Evolutionary conservation across 2,329 filamentous ascomycete genomes (phyloP).

Genomic region (Penicillium sp.): DNA sequence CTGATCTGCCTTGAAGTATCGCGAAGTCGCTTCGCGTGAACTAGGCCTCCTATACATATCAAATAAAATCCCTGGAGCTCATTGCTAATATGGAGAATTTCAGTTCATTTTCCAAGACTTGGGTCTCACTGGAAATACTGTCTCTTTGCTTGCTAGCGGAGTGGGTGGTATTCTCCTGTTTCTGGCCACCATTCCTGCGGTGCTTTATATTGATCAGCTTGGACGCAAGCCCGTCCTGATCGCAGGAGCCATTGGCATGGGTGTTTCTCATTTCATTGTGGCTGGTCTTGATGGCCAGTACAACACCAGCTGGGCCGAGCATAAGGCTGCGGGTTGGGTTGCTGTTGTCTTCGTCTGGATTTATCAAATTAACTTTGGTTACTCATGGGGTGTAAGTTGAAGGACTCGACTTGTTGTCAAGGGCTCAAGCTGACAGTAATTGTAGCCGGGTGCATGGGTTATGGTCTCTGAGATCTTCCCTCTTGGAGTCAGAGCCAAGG

Average conservation of each 20-base stretch:
- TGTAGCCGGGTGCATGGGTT: background rate
- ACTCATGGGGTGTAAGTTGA: slow-evolving; percentile 12
- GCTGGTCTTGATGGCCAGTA: slow-evolving; percentile 17
- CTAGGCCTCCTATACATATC: background rate
- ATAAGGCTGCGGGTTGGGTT: slow-evolving; percentile 16
- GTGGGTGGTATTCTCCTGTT: slow-evolving; percentile 28
- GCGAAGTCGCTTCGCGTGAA: background rate
- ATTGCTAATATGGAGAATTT: background rate
- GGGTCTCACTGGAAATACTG: slow-evolving; percentile 25
- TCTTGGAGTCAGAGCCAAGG: background rate
- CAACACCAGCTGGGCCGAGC: slow-evolving; percentile 13
- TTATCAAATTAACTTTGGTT: slow-evolving; percentile 15
- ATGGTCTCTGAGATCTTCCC: background rate
- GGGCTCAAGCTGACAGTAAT: background rate
- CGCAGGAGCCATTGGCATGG: slow-evolving; percentile 15
- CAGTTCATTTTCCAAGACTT: slow-evolving; percentile 30
- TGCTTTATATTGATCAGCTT: slow-evolving; percentile 21
- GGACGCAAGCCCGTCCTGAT: slow-evolving; percentile 21
- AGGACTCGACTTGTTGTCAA: background rate
- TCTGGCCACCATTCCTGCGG: slow-evolving; percentile 25
- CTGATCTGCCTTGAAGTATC: background rate
- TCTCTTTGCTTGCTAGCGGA: slow-evolving; percentile 28
- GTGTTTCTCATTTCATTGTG: slow-evolving; percentile 11
- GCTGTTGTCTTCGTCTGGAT: slow-evolving; percentile 22
- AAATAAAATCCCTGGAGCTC: background rate